These are phyloP conservation scores for Pachysandra terminalis DNA, from an alignment of 164 flowering plant species.

Conservation along the genomic window DNA sequence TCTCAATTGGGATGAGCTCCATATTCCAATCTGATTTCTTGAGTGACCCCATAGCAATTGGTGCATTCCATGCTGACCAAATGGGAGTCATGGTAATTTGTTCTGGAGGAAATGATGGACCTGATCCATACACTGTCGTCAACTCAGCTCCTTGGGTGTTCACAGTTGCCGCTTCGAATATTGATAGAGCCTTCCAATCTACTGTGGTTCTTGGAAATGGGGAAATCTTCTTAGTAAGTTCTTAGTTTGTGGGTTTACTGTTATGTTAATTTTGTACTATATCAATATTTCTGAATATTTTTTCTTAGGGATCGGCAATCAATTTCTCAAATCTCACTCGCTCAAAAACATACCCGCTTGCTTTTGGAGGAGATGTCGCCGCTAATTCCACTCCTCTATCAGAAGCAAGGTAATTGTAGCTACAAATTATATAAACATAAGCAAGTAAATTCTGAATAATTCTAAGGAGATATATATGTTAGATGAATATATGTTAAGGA, in stretches of 20 bases:
- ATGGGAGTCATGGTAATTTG: conserved; percentile 64
- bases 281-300: background rate
- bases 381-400: conserved; percentile 40
- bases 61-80: conserved; percentile 72
- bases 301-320: conserved; percentile 59
- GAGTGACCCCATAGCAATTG: conserved; percentile 67
- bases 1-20: conserved; percentile 57
- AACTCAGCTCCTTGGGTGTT: conserved; percentile 81
- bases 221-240: conserved; percentile 31
- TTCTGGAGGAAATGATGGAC: conserved; percentile 81
- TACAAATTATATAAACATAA: too few relatives aligned
- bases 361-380: conserved; percentile 48
- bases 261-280: background rate
- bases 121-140: conserved; percentile 54
- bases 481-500: too few relatives aligned
- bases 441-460: too few relatives aligned
- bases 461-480: too few relatives aligned
- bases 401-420: conserved; percentile 58
- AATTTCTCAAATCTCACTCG: conserved; percentile 58
- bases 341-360: conserved; percentile 46
- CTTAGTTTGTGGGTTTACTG: too few relatives aligned
- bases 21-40: conserved; percentile 50
- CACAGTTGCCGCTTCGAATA: conserved; percentile 68
- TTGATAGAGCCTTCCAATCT: conserved; percentile 62
- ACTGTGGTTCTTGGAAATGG: conserved; percentile 59